Evolutionary conservation across 1,284 basidiomycete species (phyloP), one percentile per base, ranked within the genome.

Genomic region (Ustilago trichophora): DNA sequence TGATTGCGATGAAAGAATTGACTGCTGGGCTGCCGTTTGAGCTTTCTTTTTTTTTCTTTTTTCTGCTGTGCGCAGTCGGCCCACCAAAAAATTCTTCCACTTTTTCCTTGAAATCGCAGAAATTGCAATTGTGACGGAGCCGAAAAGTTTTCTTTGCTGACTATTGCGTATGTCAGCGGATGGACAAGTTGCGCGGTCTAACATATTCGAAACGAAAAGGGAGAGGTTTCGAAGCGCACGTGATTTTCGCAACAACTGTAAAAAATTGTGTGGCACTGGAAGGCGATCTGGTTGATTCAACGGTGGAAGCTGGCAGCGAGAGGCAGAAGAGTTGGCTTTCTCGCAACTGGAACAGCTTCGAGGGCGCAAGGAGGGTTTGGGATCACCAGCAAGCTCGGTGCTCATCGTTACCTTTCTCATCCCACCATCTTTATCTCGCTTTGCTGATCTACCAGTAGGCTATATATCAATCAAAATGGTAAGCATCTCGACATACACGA

Each of bases 371-470:
- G n/a, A n/a, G n/a, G n/a, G n/a, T n/a, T n/a, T n/a, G n/a, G n/a
- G n/a, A n/a, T 15, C 9, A 27, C 24, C 12, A 21, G 8, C 35
- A 27, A 7, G 21, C 24, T 16, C 12, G 19, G 12, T 16, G 26
- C 18, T 21, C 36, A 29, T 33, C 32, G 6, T 19, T 12, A 4
- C 16, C 7, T 13, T 32, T 15, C 29, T 4, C 33, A 16, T 22
- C 32, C 35, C 45, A 67, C 47, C 58, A 51, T 55, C 60, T 44
- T 37, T 32, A 63, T 29, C 32, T 66, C 68, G 68, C 68, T 71
- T 71, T 71, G 68, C 68, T 71, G 68, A 71, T 55, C 33, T 34
- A 54, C 63, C 68, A 71, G 68, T 71, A 71, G 68, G 68, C 68
- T 59, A 37, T 33, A 37, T 46, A 56, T 59, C 36, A 58, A 53